Percentiles rank a stretch among this genome's conserved stretches.
Evolutionary conservation across 371 early-diverging fungal genomes (phyloP).

Genomic region (Mortierella sp.): DNA sequence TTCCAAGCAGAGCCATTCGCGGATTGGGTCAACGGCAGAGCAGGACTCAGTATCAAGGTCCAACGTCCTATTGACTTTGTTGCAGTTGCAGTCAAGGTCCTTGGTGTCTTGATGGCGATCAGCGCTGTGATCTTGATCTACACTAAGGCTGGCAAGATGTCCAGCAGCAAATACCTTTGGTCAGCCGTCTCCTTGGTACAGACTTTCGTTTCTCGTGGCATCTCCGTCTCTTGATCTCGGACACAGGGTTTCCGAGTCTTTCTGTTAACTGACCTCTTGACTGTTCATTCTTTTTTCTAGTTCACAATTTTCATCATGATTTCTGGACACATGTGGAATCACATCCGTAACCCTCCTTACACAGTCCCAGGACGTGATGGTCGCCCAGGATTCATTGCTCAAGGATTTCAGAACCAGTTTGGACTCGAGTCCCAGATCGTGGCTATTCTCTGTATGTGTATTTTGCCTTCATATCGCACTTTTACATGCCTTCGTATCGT

Average conservation of each 20-base stretch:
- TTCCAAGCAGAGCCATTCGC: conserved; percentile 76
- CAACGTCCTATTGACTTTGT: conserved; percentile 60
- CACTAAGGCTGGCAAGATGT: conserved; percentile 60
- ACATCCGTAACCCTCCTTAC: conserved; percentile 83
- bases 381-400: conserved; percentile 71
- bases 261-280: neutral
- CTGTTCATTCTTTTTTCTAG: conserved; percentile 39
- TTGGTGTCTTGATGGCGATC: conserved; percentile 56
- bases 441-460: conserved; percentile 77
- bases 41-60: conserved; percentile 57
- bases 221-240: too few species aligned
- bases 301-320: conserved; percentile 77
- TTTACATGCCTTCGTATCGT: neutral
- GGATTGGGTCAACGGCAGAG: conserved; percentile 61
- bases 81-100: conserved; percentile 55
- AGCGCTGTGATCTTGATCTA: conserved; percentile 57
- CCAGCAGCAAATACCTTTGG: conserved; percentile 72
- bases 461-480: neutral
- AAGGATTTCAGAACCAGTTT: conserved; percentile 81
- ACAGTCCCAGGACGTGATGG: conserved; percentile 68
- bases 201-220: neutral
- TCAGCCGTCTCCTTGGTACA: conserved; percentile 61
- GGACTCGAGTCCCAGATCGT: conserved; percentile 84
- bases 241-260: neutral
- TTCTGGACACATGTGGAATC: conserved; percentile 92